phyloP scores from a whole-genome alignment of 2,329 filamentous ascomycete species.

The Penicillium concentricum region DNA sequence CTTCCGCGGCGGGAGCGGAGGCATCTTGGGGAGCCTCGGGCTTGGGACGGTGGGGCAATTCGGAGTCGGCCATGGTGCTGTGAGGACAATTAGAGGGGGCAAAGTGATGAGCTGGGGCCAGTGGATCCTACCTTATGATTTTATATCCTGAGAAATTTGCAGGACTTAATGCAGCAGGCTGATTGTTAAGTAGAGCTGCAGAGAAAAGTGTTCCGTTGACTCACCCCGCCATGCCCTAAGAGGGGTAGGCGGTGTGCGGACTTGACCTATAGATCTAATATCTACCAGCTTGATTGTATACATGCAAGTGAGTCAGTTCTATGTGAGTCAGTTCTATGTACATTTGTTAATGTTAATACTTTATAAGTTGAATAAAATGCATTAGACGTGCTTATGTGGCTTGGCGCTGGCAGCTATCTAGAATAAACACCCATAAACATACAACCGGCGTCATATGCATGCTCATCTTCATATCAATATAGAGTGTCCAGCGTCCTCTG shows the following conservation, averaged over 20 bases:
- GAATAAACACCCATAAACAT: neutral
- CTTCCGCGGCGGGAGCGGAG: slow-evolving; percentile 35
- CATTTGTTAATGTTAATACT: neutral
- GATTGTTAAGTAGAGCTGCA: slow-evolving; percentile 4
- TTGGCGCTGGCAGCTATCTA: neutral
- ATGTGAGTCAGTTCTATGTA: too few species aligned
- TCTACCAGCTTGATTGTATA: neutral
- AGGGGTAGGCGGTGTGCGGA: slow-evolving; percentile 25
- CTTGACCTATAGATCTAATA: neutral
- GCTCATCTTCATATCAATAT: neutral
- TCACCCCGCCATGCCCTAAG: slow-evolving; percentile 39
- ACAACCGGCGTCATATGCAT: neutral
- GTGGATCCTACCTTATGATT: slow-evolving; percentile 20
- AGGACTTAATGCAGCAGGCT: slow-evolving; percentile 3
- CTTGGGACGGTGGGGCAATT: slow-evolving; percentile 42
- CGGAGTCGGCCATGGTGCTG: slow-evolving; percentile 40
- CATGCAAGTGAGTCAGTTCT: neutral
- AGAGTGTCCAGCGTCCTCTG: neutral
- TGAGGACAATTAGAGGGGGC: slow-evolving; percentile 1
- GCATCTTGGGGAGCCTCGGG: slow-evolving; percentile 33
- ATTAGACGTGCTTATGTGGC: neutral
- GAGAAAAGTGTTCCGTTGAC: slow-evolving; percentile 20
- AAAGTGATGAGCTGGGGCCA: neutral
- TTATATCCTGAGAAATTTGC: slow-evolving; percentile 13
- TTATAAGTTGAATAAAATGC: neutral